phyloP scores from a whole-genome alignment of 2,329 filamentous ascomycete genomes.

The Epichloe sibirici region DNA sequence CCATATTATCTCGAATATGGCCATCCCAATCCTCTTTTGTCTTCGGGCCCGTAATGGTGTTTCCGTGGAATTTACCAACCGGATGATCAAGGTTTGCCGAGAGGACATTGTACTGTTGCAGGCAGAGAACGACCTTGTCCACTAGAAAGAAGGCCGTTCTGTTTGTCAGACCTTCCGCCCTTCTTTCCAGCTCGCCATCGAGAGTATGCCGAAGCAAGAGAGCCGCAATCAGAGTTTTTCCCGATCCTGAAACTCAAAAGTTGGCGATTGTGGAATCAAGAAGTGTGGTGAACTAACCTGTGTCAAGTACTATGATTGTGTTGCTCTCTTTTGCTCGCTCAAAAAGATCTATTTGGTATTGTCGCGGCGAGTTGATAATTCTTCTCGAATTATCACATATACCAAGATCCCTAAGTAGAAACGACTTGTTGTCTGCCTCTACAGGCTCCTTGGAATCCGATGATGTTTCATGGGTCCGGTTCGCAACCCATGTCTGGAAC shows the following conservation, averaged over 20 bases:
- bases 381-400: constrained; percentile 15
- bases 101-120: constrained; percentile 78
- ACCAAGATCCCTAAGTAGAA: not conserved
- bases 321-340: constrained; percentile 77
- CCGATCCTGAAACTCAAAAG: constrained; percentile 48
- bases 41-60: constrained; percentile 35
- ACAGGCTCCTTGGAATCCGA: not conserved
- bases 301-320: constrained; percentile 85
- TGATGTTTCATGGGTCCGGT: not conserved
- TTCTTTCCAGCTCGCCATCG: constrained; percentile 62
- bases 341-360: constrained; percentile 88
- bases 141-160: constrained; percentile 81
- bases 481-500: constrained; percentile 7
- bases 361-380: constrained; percentile 67
- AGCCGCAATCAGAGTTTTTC: constrained; percentile 92
- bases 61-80: constrained; percentile 65
- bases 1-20: constrained; percentile 53
- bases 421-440: not conserved
- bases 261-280: not conserved
- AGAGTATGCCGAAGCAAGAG: constrained; percentile 68
- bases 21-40: constrained; percentile 37
- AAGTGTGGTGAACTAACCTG: constrained; percentile 36
- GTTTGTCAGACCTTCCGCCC: constrained; percentile 44
- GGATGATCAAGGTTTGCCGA: constrained; percentile 68
- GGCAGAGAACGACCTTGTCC: constrained; percentile 79